Evolutionary conservation across 179 eudicot species (phyloP).

Genomic region (Patellifolia procumbens): DNA sequence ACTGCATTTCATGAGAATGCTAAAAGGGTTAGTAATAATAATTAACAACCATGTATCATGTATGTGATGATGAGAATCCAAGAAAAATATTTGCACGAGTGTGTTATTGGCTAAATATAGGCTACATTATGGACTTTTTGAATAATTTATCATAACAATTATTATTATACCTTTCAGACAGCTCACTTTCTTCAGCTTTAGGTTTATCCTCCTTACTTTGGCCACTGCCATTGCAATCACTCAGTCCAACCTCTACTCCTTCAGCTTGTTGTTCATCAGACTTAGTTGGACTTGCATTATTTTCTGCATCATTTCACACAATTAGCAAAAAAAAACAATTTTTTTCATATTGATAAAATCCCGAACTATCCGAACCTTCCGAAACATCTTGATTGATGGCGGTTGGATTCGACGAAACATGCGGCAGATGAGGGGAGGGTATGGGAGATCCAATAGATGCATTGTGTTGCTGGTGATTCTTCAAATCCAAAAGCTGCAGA

Average conservation of each 20-base stretch:
- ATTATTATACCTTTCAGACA: slow-evolving; percentile 54
- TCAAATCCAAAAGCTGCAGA: slow-evolving; percentile 67
- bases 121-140: slow-evolving; percentile 16
- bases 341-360: neutral
- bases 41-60: slow-evolving; percentile 1
- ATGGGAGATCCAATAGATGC: slow-evolving; percentile 31
- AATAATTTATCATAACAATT: neutral
- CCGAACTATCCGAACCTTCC: slow-evolving; percentile 47
- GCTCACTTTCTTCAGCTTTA: slow-evolving; percentile 42
- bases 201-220: slow-evolving; percentile 28
- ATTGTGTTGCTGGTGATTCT: slow-evolving; percentile 48
- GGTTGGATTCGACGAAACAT: neutral
- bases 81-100: slow-evolving; percentile 7
- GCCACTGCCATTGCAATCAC: slow-evolving; percentile 35
- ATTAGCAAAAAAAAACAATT: neutral
- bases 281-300: slow-evolving; percentile 30
- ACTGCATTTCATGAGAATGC: slow-evolving; percentile 40
- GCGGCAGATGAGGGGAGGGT: slow-evolving; percentile 38
- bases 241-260: slow-evolving; percentile 33
- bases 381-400: slow-evolving; percentile 33
- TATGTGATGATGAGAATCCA: slow-evolving; percentile 18
- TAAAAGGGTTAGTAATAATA: slow-evolving; percentile 5
- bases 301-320: slow-evolving; percentile 37
- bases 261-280: slow-evolving; percentile 35
- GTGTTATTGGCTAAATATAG: slow-evolving; percentile 18